These are phyloP conservation scores for Hyphopichia pseudoburtonii DNA, from an alignment of 1,139 yeast species.

Conservation along the genomic window DNA sequence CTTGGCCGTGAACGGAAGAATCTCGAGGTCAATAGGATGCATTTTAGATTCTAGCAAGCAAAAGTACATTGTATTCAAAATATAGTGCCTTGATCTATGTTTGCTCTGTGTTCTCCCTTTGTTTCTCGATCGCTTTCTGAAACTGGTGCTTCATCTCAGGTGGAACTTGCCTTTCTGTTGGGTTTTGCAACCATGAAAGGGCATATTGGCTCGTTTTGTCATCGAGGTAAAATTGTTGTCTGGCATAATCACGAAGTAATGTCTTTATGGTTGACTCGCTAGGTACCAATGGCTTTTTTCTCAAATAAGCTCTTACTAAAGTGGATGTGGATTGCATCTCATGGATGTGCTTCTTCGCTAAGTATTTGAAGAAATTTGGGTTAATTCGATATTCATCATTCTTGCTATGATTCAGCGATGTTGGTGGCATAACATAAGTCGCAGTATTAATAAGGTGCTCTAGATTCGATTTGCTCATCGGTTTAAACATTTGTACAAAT, in stretches of 20 bases:
- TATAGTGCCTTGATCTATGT: too few species aligned
- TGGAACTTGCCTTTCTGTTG: conserved; percentile 3
- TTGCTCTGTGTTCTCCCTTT: too few species aligned
- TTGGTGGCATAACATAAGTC: conserved; percentile 6
- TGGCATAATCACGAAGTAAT: conserved; percentile 28
- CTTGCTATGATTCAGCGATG: conserved; percentile 4
- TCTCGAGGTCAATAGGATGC: conserved; percentile 32
- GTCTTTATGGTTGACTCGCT: conserved; percentile 31
- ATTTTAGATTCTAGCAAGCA: conserved; percentile 38
- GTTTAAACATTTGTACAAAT: conserved; percentile 18
- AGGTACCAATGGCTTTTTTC: conserved; percentile 31
- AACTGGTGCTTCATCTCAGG: neutral
- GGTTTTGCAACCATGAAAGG: conserved; percentile 24
- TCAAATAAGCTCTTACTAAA: conserved; percentile 15
- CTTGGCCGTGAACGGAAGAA: conserved; percentile 25
- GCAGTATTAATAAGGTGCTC: conserved; percentile 18
- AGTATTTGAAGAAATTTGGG: conserved; percentile 27
- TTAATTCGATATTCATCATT: conserved; percentile 18
- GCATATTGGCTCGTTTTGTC: conserved; percentile 13
- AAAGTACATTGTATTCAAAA: conserved; percentile 34
- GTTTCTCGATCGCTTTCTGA: neutral
- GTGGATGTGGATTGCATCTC: conserved; percentile 16
- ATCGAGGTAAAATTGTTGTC: conserved; percentile 31
- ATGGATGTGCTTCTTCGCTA: conserved; percentile 20
- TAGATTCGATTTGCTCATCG: conserved; percentile 21